Evolutionary conservation across 805 yeast species (phyloP).

Genomic region (Kazachstania africana): DNA sequence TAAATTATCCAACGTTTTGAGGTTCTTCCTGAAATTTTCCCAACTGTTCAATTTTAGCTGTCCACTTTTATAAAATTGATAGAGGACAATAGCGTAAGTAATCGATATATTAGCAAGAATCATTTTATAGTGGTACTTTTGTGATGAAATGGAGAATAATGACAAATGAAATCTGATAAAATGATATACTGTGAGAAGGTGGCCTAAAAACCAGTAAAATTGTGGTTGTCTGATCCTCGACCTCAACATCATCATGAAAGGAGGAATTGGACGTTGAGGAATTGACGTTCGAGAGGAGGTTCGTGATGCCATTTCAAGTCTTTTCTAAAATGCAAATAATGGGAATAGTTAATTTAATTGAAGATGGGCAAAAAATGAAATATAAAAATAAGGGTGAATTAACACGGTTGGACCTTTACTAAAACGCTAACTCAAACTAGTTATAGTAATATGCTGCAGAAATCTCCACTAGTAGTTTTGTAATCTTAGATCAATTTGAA

Average conservation of each 20-base stretch:
- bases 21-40: slow-evolving; percentile 23
- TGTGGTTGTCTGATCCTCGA: slow-evolving; percentile 37
- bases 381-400: too few relatives aligned
- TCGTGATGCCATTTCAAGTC: too few relatives aligned
- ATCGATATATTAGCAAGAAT: slow-evolving; percentile 40
- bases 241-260: slow-evolving; percentile 12
- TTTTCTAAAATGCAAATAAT: too few relatives aligned
- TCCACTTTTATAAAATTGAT: slow-evolving; percentile 41
- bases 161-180: slow-evolving; percentile 30
- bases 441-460: too few relatives aligned
- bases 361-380: too few relatives aligned
- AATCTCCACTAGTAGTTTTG: too few relatives aligned
- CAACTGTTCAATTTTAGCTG: slow-evolving; percentile 22
- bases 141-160: slow-evolving; percentile 28
- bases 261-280: too few relatives aligned
- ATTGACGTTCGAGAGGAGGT: too few relatives aligned
- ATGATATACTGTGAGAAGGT: slow-evolving; percentile 37
- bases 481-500: too few relatives aligned
- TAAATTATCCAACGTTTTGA: slow-evolving; percentile 40
- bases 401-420: too few relatives aligned
- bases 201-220: slow-evolving; percentile 62
- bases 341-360: too few relatives aligned
- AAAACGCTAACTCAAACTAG: too few relatives aligned
- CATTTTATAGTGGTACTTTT: slow-evolving; percentile 29
- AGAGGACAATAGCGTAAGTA: slow-evolving; percentile 53